Base-by-base conservation (phyloP, 768 basidiomycete genomes). In the Lactarius deliciosus region DNA sequence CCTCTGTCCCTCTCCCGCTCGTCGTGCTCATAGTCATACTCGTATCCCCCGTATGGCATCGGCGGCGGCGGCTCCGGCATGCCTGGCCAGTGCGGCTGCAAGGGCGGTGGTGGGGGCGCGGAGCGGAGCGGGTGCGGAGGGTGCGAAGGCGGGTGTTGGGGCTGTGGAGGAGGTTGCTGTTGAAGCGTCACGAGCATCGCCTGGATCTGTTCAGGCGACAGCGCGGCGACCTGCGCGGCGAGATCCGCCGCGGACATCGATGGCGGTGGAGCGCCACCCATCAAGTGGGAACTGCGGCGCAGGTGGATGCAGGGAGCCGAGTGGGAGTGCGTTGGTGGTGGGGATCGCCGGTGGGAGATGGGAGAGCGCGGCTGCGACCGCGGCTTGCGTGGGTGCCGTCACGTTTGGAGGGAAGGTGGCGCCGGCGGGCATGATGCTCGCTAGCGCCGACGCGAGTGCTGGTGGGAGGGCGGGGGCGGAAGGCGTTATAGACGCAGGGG, bases 151-250 rank as follows among this genome's bases (percentile, higher is more conserved):
- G 32, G 36, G 8, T 55, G 54, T 30, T 55, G 54, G 3, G 60
- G 2, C 16, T 28, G 18, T 18, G 57, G n/a, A 3, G 20, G 13
- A 11, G 43, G 64, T 7, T 65, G 64, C 2, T 64, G 66, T 20
- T 78, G 74, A 5, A 92, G 79, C 0, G 87, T 81, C 41, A 83
- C 82, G 15, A 92, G 77, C 76, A 92, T 84, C 57, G 82, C 75
- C 67, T 89, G 86, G 43, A 92, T 85, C 73, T 92, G 91, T 58
- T 90, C 90, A 0, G 89, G 89, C 2, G 89, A 90, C 18, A 92
- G 81, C 41, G 86, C 80, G 7, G 90, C 87, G 7, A 92, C 85
- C 72, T 91, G 87, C 6, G 87, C 85, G 9, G 87, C 86, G 45
- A 93, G 81, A 20, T 83, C 81, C 16, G 82, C 77, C 2, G 22